Evolutionary conservation across 495 filamentous ascomycete species (phyloP).

Genomic region (Penicillium lagena): DNA sequence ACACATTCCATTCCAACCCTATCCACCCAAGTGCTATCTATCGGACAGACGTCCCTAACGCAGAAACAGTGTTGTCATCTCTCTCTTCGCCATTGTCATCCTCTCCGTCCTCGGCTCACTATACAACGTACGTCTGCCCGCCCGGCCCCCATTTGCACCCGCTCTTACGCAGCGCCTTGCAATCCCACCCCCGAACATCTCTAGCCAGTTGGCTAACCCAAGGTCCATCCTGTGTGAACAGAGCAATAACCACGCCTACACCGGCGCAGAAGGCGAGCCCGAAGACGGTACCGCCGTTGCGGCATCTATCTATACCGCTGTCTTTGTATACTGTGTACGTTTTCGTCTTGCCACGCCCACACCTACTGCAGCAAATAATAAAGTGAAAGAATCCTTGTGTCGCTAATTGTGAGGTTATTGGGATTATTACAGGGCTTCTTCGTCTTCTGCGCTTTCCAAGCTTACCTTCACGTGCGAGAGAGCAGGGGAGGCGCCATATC

Average conservation of each 20-base stretch:
- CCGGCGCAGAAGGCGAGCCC: conserved; percentile 68
- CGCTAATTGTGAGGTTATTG: conserved; percentile 2
- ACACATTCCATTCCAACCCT: conserved; percentile 4
- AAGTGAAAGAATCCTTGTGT: background rate
- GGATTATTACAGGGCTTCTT: conserved; percentile 61
- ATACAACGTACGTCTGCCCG: conserved; percentile 50
- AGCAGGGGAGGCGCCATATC: conserved; percentile 77
- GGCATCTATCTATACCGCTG: conserved; percentile 74
- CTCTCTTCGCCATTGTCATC: conserved; percentile 80
- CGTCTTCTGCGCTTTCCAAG: conserved; percentile 83
- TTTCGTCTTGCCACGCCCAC: background rate
- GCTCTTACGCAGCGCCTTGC: no score
- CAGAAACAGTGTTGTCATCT: conserved; percentile 69
- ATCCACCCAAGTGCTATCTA: background rate
- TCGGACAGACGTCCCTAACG: conserved; percentile 6
- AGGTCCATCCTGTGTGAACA: conserved; percentile 7
- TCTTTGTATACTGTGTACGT: conserved; percentile 79
- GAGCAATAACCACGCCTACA: conserved; percentile 71
- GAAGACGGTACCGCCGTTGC: conserved; percentile 71
- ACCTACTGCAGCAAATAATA: background rate
- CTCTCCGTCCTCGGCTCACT: conserved; percentile 76
- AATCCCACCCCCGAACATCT: no score
- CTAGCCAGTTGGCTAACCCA: no score
- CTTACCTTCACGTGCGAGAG: conserved; percentile 69
- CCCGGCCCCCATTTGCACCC: no score